A percentile compares a stretch with the other conserved stretches of the same genome.
Evolutionary conservation across 495 filamentous ascomycete genomes (phyloP).

Genomic region (Aspergillus saccharolyticus): DNA sequence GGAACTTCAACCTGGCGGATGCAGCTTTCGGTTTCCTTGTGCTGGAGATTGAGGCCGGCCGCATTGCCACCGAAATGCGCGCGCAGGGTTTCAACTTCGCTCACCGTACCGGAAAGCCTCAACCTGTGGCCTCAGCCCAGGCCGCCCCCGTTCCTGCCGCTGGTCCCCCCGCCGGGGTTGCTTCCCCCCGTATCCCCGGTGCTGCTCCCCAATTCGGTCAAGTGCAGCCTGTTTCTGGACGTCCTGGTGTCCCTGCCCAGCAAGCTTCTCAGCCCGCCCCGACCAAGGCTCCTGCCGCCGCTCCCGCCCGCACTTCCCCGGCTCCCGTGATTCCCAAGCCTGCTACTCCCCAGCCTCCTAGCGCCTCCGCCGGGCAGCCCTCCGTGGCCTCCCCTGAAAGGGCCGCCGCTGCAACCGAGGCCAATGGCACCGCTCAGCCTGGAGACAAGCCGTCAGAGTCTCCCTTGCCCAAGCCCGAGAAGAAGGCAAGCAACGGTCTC

Average conservation of each 20-base stretch:
- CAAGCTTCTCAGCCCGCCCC: constrained; percentile 25
- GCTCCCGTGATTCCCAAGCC: constrained; percentile 51
- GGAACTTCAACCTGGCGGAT: constrained; percentile 99
- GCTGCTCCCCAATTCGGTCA: constrained; percentile 43
- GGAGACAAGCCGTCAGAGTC: constrained; percentile 40
- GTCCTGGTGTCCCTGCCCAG: constrained; percentile 29
- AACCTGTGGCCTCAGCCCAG: constrained; percentile 30
- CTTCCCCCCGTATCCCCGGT: constrained; percentile 19
- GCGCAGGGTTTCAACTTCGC: constrained; percentile 99
- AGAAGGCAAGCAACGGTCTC: constrained; percentile 66
- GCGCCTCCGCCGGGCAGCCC: constrained; percentile 32
- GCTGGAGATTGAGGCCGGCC: constrained; percentile 84
- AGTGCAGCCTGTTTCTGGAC: constrained; percentile 26
- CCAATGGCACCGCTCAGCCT: constrained; percentile 33
- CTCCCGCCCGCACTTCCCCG: constrained; percentile 42
- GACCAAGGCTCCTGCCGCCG: constrained; percentile 31
- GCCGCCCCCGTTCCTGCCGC: constrained; percentile 33
- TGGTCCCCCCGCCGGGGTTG: constrained; percentile 34
- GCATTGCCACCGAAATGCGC: constrained; percentile 97
- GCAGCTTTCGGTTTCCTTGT: constrained; percentile 96
- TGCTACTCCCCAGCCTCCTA: constrained; percentile 48
- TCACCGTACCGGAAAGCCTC: constrained; percentile 61
- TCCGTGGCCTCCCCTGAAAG: constrained; percentile 31
- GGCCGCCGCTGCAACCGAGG: constrained; percentile 23
- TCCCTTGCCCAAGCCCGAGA: constrained; percentile 36